Evolutionary conservation across 129 eudicot species (phyloP).

Genomic region (Tagetes patula): DNA sequence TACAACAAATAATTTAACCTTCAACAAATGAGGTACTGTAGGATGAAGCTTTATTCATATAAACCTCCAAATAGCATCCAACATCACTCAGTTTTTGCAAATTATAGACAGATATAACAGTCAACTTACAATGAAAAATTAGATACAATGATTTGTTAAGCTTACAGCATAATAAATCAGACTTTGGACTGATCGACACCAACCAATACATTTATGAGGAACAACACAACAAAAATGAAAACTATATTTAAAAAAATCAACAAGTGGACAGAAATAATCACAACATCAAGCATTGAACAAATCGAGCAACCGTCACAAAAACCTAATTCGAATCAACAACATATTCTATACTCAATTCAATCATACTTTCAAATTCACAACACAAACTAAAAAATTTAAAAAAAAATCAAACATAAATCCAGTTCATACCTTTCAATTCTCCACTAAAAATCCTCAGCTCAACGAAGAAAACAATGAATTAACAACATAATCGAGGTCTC

Average conservation of each 20-base stretch:
- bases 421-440: constrained; percentile 26
- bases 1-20: neutral
- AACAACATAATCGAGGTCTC: constrained; percentile 13
- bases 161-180: neutral
- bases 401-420: constrained; percentile 13
- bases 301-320: neutral
- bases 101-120: neutral
- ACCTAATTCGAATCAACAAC: constrained; percentile 14
- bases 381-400: neutral
- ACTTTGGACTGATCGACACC: constrained; percentile 5
- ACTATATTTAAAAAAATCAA: neutral
- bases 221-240: constrained; percentile 19
- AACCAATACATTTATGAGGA: neutral
- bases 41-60: neutral
- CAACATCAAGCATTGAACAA: constrained; percentile 31
- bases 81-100: neutral
- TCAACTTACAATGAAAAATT: neutral
- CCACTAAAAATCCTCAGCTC: constrained; percentile 16
- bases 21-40: neutral
- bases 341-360: constrained; percentile 19
- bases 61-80: neutral
- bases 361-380: neutral
- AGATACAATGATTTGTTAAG: neutral
- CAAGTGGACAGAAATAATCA: constrained; percentile 3
- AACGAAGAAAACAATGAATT: constrained; percentile 22